Percentiles rank a stretch among this genome's conserved stretches.
Evolutionary conservation across 2,329 filamentous ascomycete species (phyloP).

Genomic region (Ceratocystis destructans): DNA sequence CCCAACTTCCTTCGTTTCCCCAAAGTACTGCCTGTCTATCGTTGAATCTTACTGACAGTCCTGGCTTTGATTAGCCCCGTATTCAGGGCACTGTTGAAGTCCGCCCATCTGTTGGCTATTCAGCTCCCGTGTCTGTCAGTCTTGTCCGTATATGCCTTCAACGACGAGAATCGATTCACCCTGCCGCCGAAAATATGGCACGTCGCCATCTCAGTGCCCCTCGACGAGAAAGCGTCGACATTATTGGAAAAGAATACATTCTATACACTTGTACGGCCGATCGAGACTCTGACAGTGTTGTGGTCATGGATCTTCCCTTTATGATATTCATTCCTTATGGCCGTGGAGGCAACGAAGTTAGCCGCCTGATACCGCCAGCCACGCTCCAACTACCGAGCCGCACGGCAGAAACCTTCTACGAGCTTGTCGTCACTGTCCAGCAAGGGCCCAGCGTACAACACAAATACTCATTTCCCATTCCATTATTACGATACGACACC

Average conservation of each 20-base stretch:
- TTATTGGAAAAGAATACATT: slow-evolving; percentile 91
- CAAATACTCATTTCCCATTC: slow-evolving; percentile 83
- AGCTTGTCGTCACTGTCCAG: slow-evolving; percentile 89
- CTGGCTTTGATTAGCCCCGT: slow-evolving; percentile 50
- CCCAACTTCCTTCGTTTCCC: slow-evolving; percentile 4
- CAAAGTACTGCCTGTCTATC: slow-evolving; percentile 9
- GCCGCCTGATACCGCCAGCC: slow-evolving; percentile 78
- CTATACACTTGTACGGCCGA: slow-evolving; percentile 76
- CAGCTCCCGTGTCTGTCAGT: slow-evolving; percentile 79
- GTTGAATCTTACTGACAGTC: neutral
- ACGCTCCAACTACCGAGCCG: slow-evolving; percentile 80
- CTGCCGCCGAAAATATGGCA: slow-evolving; percentile 82
- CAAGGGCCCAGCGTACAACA: slow-evolving; percentile 77
- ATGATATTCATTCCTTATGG: slow-evolving; percentile 95
- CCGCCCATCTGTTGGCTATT: slow-evolving; percentile 68
- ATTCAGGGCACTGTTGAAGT: slow-evolving; percentile 98
- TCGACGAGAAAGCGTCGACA: slow-evolving; percentile 76
- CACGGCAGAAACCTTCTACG: slow-evolving; percentile 94
- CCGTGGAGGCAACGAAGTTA: slow-evolving; percentile 71
- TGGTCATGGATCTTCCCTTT: slow-evolving; percentile 94
- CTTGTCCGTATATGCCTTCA: slow-evolving; percentile 90
- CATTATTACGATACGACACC: slow-evolving; percentile 86
- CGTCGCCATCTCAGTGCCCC: slow-evolving; percentile 85
- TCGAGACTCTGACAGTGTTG: slow-evolving; percentile 72
- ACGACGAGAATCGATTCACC: slow-evolving; percentile 89